Percentiles rank a stretch among this genome's conserved stretches.
These are phyloP conservation scores for Fusarium phyllophilum DNA, from an alignment of 2,329 filamentous ascomycete genomes.

Conservation along the genomic window DNA sequence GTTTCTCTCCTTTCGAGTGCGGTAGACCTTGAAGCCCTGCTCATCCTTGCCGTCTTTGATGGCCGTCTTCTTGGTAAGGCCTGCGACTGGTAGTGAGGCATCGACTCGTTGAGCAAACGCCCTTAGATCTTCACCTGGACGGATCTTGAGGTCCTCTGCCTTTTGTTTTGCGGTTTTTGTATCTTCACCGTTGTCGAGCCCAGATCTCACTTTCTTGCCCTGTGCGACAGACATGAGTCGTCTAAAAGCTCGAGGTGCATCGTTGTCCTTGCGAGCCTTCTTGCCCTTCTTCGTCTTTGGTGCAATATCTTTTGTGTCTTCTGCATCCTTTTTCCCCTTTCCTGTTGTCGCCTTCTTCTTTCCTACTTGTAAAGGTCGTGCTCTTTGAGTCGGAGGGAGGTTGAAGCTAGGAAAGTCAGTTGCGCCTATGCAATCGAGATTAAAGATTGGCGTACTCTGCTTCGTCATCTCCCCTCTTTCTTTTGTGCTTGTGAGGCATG, in stretches of 20 bases:
- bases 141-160: constrained; percentile 70
- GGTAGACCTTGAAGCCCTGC: constrained; percentile 71
- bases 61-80: constrained; percentile 70
- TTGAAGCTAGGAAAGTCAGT: constrained; percentile 56
- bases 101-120: constrained; percentile 88
- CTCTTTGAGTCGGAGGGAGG: constrained; percentile 60
- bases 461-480: constrained; percentile 64
- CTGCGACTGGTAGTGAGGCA: constrained; percentile 80
- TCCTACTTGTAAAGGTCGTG: constrained; percentile 61
- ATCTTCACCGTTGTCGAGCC: constrained; percentile 75
- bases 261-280: constrained; percentile 68
- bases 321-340: background rate
- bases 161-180: constrained; percentile 39
- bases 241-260: constrained; percentile 88
- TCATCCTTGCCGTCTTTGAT: constrained; percentile 70
- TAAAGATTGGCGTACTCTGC: constrained; percentile 30
- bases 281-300: constrained; percentile 53
- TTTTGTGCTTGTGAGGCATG: constrained; percentile 92
- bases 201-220: constrained; percentile 68
- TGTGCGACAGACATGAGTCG: constrained; percentile 81
- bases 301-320: constrained; percentile 23
- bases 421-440: background rate
- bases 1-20: constrained; percentile 85
- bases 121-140: constrained; percentile 82
- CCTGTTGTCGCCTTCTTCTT: constrained; percentile 46